These are phyloP conservation scores for Metarhizium anisopliae DNA, from an alignment of 2,329 filamentous ascomycete species.

Conservation along the genomic window DNA sequence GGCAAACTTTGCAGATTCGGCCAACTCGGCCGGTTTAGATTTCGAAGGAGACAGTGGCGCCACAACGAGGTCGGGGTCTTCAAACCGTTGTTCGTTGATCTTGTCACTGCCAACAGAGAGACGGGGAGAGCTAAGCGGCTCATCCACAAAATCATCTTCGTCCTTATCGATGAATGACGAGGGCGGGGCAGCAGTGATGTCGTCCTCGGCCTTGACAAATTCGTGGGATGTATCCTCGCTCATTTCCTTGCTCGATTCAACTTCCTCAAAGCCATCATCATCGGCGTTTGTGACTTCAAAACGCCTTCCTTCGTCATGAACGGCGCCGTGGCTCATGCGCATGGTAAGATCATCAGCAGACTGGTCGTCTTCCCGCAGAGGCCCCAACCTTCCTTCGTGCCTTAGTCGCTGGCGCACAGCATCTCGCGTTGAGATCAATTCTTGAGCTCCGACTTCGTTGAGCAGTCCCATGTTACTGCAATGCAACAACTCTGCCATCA, in stretches of 20 bases:
- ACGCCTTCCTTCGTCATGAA: slow-evolving; percentile 53
- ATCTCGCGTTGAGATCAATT: slow-evolving; percentile 73
- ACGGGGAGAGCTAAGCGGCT: slow-evolving; percentile 61
- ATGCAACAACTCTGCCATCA: slow-evolving; percentile 95
- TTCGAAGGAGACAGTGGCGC: slow-evolving; percentile 47
- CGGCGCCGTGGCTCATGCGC: slow-evolving; percentile 39
- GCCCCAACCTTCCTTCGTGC: slow-evolving; percentile 59
- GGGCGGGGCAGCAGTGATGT: slow-evolving; percentile 27
- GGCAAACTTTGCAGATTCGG: neutral
- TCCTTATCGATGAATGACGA: slow-evolving; percentile 36
- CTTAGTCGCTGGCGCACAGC: slow-evolving; percentile 72
- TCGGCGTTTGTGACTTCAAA: slow-evolving; percentile 73
- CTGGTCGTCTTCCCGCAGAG: slow-evolving; percentile 29
- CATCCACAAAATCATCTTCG: slow-evolving; percentile 69
- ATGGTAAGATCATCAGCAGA: slow-evolving; percentile 52
- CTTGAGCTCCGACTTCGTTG: slow-evolving; percentile 85
- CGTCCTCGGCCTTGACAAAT: slow-evolving; percentile 52
- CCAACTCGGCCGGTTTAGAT: slow-evolving; percentile 12
- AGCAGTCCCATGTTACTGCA: slow-evolving; percentile 98
- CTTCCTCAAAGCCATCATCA: slow-evolving; percentile 91
- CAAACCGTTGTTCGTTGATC: slow-evolving; percentile 40
- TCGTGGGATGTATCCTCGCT: slow-evolving; percentile 65
- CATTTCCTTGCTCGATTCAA: slow-evolving; percentile 60
- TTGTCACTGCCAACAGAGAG: slow-evolving; percentile 54
- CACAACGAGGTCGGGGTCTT: slow-evolving; percentile 48